Percentiles rank a stretch among this genome's conserved stretches.
These are phyloP conservation scores for Myriosclerotinia scirpicola DNA, from an alignment of 2,329 filamentous ascomycete genomes.

Conservation along the genomic window DNA sequence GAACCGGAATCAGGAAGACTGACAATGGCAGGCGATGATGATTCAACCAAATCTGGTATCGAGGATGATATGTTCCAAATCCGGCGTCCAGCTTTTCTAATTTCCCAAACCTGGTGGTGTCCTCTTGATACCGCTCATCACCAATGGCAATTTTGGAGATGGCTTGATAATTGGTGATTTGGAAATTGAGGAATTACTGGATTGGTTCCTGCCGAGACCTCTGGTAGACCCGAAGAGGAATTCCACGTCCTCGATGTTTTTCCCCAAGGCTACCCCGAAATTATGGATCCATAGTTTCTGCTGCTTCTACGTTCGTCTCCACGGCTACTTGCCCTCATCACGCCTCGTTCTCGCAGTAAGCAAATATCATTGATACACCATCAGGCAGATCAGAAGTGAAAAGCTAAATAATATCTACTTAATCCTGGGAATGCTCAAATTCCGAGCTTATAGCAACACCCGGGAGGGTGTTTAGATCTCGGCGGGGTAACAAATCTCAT, in stretches of 20 bases:
- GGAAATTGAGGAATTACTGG: neutral
- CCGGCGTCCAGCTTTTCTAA: neutral
- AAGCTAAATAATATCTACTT: neutral
- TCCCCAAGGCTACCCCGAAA: neutral
- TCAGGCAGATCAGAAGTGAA: neutral
- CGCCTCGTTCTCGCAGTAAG: neutral
- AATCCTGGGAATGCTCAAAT: neutral
- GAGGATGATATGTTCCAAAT: neutral
- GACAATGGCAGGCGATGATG: neutral
- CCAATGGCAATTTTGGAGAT: neutral
- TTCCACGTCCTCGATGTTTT: neutral
- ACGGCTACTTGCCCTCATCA: neutral
- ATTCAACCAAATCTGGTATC: neutral
- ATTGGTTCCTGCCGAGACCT: neutral
- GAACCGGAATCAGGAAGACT: neutral
- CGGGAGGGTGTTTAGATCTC: neutral
- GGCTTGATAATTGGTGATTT: neutral
- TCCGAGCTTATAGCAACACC: neutral
- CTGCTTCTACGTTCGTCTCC: neutral
- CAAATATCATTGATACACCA: neutral
- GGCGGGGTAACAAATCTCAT: neutral
- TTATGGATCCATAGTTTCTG: neutral
- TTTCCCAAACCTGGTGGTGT: neutral
- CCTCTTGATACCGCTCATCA: neutral
- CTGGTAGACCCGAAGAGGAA: neutral